A percentile compares a stretch with the other conserved stretches of the same genome.
These are phyloP conservation scores for Trichoderma hamatum DNA, from an alignment of 2,329 filamentous ascomycete species.

Conservation along the genomic window DNA sequence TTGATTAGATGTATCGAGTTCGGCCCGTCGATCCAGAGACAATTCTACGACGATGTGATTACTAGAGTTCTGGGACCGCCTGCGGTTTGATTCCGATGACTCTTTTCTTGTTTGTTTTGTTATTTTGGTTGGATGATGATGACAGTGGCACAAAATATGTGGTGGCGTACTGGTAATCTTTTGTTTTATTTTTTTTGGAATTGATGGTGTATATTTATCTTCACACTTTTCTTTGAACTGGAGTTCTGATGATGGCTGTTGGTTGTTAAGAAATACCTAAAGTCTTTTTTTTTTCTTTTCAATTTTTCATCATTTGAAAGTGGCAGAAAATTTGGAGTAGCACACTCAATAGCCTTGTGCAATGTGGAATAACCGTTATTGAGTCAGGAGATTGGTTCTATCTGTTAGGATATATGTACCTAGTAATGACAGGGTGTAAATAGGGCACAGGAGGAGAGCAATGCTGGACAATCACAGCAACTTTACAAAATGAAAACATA, in stretches of 20 bases:
- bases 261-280: background rate
- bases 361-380: background rate
- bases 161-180: background rate
- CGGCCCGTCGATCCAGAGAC: conserved; percentile 52
- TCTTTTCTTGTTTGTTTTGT: background rate
- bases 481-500: background rate
- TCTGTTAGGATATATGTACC: background rate
- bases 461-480: background rate
- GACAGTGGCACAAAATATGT: background rate
- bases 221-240: background rate
- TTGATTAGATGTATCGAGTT: conserved; percentile 52
- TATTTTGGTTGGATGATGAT: background rate
- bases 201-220: background rate
- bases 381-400: background rate
- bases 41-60: conserved; percentile 52
- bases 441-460: background rate
- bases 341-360: background rate
- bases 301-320: background rate
- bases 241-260: background rate
- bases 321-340: background rate
- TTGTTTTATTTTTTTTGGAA: background rate
- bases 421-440: background rate
- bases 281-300: background rate
- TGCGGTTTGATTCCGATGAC: background rate
- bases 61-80: conserved; percentile 43